phyloP scores from a whole-genome alignment of 1,284 basidiomycete genomes.

The Thecaphora thlaspeos region DNA sequence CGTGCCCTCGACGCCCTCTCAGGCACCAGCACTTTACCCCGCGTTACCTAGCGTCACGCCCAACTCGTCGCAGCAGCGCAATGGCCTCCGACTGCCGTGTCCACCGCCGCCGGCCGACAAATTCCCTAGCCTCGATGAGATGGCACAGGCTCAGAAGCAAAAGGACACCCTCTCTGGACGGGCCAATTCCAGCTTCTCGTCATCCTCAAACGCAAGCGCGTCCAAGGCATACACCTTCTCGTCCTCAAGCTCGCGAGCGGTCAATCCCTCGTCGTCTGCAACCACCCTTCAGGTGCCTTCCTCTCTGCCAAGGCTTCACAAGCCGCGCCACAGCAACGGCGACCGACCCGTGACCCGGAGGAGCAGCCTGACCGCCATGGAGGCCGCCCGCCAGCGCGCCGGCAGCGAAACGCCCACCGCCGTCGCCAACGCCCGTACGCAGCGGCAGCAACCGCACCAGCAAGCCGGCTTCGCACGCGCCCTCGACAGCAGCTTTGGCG shows the following conservation, averaged over 20 bases:
- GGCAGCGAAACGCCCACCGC: conserved; percentile 31
- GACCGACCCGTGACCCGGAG: conserved; percentile 10
- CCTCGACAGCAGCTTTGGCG: no score
- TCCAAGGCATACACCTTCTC: no score
- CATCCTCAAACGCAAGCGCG: no score
- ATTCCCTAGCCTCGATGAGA: conserved; percentile 32
- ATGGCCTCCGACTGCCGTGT: not conserved
- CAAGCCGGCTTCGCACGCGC: not conserved
- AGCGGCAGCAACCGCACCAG: not conserved
- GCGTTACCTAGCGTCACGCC: not conserved
- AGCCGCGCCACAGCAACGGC: not conserved
- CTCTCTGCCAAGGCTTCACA: not conserved
- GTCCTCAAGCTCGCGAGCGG: not conserved
- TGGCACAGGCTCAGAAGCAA: conserved; percentile 9
- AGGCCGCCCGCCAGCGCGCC: conserved; percentile 22
- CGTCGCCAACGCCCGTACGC: conserved; percentile 15
- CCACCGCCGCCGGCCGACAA: conserved; percentile 1
- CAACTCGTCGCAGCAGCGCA: not conserved
- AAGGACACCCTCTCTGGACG: no score
- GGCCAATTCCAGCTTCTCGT: no score
- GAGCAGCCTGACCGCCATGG: conserved; percentile 30
- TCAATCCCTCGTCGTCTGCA: conserved; percentile 12
- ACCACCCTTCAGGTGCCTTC: not conserved
- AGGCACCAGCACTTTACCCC: not conserved
- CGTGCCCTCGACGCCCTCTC: no score